Base-by-base conservation (phyloP, 495 filamentous ascomycete genomes). In the Evernia prunastri region DNA sequence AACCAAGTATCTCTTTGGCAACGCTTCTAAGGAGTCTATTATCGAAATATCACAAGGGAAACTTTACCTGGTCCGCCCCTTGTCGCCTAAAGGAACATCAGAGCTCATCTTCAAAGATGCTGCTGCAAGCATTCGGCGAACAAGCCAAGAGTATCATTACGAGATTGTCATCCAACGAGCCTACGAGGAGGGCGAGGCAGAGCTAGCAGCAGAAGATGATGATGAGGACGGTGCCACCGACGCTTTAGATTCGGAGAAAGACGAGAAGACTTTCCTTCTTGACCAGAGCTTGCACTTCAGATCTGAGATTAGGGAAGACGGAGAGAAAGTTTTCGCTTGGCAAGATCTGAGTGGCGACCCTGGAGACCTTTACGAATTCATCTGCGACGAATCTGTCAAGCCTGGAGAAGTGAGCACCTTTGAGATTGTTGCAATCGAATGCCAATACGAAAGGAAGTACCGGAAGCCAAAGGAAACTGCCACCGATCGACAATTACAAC, bases 71-170 rank as follows among this genome's bases (percentile, higher is more conserved):
- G 95, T 98, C 69, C 89, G 94, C 66, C 94, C 94, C 8, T 81
- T 90, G 36, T 98, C 94, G 2, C 90, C 92, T 37, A 98, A 98
- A 75, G 94, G 94, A 64, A 96, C 96, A 70, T 96, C 91, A 1
- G 95, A 98, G 75, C 89, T 97, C 69, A 96, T 98, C 75, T 98
- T 96, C 84, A 97, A 96, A 71, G 94, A 98, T 86, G 87, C 91
- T 39, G 90, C 87, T 37, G 91, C 92, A 29, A 87, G 87, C 42
- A 96, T 98, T 69, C 87, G 94, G 65, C 86, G 90, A 29, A 97
- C 95, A 12, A 91, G 88, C 4, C 91, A 95, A 73, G 90, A 96
- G 35, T 97, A 88, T 70, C 92, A 98, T 70, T 98, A 97, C 72
- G 94, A 97, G 73, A 87, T 98, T 42, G 93, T 97, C 58, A 83